Percentiles rank a stretch among this genome's conserved stretches.
These are phyloP conservation scores for Wallacemonas sp. DNA, from an alignment of 208 protist species.

Conservation along the genomic window DNA sequence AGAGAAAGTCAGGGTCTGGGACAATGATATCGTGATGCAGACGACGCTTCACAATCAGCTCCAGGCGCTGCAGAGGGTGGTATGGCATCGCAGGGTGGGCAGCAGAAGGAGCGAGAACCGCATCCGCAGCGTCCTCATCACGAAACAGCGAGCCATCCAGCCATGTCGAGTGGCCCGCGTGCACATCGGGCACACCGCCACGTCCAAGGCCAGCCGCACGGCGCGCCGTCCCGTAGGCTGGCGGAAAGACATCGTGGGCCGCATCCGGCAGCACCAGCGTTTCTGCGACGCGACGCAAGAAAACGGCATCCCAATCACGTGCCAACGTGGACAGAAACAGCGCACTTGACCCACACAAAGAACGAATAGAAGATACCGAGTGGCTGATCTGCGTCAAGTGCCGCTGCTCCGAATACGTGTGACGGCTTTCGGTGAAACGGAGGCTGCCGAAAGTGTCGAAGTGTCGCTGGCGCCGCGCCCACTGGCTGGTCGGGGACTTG, in stretches of 20 bases:
- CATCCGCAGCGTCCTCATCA: not conserved
- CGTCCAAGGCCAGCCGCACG: not conserved
- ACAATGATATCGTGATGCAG: constrained; percentile 65
- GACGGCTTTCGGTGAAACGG: not conserved
- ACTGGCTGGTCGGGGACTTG: constrained; percentile 32
- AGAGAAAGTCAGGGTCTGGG: constrained; percentile 58
- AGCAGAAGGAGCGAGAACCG: not conserved
- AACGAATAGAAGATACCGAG: constrained; percentile 31
- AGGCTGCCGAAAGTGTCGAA: constrained; percentile 29
- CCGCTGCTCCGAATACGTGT: constrained; percentile 18
- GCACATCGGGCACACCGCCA: not conserved
- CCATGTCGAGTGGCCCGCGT: not conserved
- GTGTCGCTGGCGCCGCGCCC: constrained; percentile 31
- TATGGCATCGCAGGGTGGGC: not conserved
- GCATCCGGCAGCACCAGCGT: constrained; percentile 57
- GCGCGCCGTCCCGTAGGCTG: constrained; percentile 3
- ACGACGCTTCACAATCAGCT: constrained; percentile 49
- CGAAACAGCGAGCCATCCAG: constrained; percentile 4
- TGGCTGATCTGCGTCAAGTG: constrained; percentile 41
- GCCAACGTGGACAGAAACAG: constrained; percentile 47
- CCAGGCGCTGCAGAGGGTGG: constrained; percentile 28
- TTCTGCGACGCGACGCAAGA: constrained; percentile 52
- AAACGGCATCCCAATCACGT: constrained; percentile 57
- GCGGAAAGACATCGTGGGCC: constrained; percentile 63
- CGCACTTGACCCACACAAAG: constrained; percentile 43